Evolutionary conservation across 768 basidiomycete species (phyloP).

Genomic region (Phallus indusiatus): DNA sequence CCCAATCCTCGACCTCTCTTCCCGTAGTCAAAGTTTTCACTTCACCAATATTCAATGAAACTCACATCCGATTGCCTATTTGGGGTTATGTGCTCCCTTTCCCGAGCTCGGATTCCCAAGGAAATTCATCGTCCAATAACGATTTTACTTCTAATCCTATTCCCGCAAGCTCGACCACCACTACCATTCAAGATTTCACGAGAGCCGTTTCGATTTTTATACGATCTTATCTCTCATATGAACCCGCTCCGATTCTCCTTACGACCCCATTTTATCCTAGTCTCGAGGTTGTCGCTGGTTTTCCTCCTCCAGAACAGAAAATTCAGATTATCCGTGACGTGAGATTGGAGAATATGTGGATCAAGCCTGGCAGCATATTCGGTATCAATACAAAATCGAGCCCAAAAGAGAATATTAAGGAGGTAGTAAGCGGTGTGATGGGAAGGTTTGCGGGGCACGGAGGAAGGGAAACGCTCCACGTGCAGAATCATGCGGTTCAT

Average conservation of each 20-base stretch:
- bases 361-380: conserved; percentile 33
- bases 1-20: background rate
- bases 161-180: too few species aligned
- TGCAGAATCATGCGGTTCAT: too few species aligned
- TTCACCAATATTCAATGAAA: conserved; percentile 3
- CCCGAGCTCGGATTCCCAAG: background rate
- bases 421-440: too few species aligned
- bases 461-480: too few species aligned
- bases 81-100: conserved; percentile 5
- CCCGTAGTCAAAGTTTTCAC: conserved; percentile 5
- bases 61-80: conserved; percentile 1
- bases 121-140: background rate
- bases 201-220: conserved; percentile 46
- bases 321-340: conserved; percentile 64
- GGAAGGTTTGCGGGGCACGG: too few species aligned
- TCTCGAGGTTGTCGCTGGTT: conserved; percentile 36
- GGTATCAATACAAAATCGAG: background rate
- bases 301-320: conserved; percentile 56
- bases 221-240: conserved; percentile 51
- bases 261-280: conserved; percentile 45
- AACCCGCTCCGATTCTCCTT: conserved; percentile 48
- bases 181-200: background rate
- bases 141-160: background rate
- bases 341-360: conserved; percentile 67
- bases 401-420: background rate